phyloP scores from a whole-genome alignment of 2,329 filamentous ascomycete genomes.

The Aspergillus aculeatus region DNA sequence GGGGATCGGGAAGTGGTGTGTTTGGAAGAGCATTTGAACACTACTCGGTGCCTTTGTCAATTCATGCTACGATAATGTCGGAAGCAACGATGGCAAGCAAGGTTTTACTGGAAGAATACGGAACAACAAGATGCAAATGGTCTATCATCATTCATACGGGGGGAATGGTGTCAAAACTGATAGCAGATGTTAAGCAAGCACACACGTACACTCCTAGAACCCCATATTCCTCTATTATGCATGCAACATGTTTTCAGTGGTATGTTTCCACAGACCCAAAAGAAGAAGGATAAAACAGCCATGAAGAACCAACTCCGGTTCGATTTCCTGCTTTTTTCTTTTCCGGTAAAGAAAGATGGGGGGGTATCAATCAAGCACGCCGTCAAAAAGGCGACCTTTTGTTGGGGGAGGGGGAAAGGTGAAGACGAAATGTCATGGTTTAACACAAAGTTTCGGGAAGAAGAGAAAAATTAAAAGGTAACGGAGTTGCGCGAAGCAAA shows the following conservation, averaged over 20 bases:
- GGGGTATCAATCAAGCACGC: constrained; percentile 29
- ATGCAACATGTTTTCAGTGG: neutral
- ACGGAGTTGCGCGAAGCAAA: too few species aligned
- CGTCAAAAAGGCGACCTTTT: neutral
- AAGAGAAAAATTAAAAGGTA: neutral
- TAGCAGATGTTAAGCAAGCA: neutral
- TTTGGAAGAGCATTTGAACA: constrained; percentile 20
- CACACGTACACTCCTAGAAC: neutral
- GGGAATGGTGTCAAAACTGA: neutral
- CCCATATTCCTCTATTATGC: constrained; percentile 1
- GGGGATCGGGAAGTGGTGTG: constrained; percentile 38
- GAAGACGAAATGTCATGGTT: neutral
- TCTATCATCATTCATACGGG: neutral
- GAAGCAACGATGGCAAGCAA: neutral
- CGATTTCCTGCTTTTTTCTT: constrained; percentile 17
- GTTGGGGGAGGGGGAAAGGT: neutral
- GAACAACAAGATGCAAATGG: neutral
- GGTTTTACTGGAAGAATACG: neutral
- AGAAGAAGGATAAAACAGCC: neutral
- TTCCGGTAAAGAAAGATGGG: constrained; percentile 5
- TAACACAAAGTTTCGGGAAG: neutral
- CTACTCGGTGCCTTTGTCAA: too few species aligned
- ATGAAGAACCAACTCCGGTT: constrained; percentile 28
- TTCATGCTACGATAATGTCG: too few species aligned
- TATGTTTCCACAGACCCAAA: constrained; percentile 2